Conservation (phyloP, 2,329 filamentous ascomycete genomes). For the Claviceps sp. region DNA sequence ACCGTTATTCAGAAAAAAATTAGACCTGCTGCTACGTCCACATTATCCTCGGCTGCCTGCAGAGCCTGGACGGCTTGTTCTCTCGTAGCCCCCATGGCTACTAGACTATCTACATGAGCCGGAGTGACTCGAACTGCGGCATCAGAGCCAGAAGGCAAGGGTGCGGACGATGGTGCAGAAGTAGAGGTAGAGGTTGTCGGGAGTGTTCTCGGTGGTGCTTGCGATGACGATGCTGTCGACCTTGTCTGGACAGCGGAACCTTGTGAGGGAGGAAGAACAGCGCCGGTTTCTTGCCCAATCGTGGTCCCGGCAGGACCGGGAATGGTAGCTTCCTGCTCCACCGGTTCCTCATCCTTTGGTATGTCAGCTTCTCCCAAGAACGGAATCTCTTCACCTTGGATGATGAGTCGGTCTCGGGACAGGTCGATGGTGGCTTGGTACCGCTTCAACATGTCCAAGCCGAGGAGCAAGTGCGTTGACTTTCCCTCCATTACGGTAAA, state of each 20-base stretch:
- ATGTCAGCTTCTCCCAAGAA: conserved; percentile 92
- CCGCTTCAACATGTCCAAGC: conserved; percentile 91
- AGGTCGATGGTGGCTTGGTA: conserved; percentile 91
- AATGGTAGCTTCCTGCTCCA: conserved; percentile 69
- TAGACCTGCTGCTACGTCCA: conserved; percentile 42
- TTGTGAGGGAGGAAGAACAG: conserved; percentile 34
- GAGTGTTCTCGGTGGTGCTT: conserved; percentile 10
- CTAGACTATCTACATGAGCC: conserved; percentile 61
- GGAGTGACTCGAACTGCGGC: conserved; percentile 31
- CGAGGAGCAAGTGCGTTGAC: conserved; percentile 81
- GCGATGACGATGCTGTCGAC: conserved; percentile 1
- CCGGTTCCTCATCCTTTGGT: conserved; percentile 66
- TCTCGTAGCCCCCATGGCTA: conserved; percentile 63
- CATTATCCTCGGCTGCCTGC: conserved; percentile 69
- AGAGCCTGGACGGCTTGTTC: conserved; percentile 69
- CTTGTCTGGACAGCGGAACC: conserved; percentile 9
- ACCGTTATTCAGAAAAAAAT: conserved; percentile 7
- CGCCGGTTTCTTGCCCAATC: conserved; percentile 73
- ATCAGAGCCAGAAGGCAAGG: conserved; percentile 11
- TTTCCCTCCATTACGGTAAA: conserved; percentile 99
- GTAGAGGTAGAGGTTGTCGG: conserved; percentile 9
- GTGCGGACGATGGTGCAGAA: conserved; percentile 11
- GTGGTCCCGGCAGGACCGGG: conserved; percentile 78
- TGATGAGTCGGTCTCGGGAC: conserved; percentile 68
- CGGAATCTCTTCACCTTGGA: conserved; percentile 75